A percentile compares a stretch with the other conserved stretches of the same genome.
Evolutionary conservation across 176 grass and related monocot genomes (phyloP).

Genomic region (Poa annua): DNA sequence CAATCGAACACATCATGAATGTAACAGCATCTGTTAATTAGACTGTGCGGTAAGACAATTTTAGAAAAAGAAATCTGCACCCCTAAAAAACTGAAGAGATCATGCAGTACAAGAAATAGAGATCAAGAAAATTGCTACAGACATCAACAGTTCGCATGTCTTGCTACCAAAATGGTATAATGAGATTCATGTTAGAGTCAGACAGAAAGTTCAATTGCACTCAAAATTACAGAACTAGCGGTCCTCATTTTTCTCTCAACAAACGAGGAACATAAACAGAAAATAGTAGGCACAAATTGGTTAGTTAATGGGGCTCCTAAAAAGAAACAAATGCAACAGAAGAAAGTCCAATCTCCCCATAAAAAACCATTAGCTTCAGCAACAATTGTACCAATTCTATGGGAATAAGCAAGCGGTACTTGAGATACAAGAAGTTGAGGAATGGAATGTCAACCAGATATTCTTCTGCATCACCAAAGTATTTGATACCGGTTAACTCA

Average conservation of each 20-base stretch:
- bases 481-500: neutral
- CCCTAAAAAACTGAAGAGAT: neutral
- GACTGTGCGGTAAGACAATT: neutral
- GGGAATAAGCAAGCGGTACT: neutral
- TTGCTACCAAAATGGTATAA: neutral
- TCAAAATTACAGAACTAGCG: neutral
- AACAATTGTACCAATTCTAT: neutral
- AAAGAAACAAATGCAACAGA: neutral
- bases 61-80: neutral
- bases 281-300: neutral
- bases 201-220: neutral
- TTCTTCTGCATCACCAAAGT: neutral
- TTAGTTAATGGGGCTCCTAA: neutral
- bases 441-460: neutral
- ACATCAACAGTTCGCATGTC: neutral
- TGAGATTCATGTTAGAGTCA: neutral
- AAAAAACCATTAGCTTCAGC: neutral
- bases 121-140: neutral
- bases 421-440: neutral
- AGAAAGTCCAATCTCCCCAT: neutral
- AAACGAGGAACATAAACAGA: neutral
- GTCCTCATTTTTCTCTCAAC: neutral
- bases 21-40: too few relatives aligned
- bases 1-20: too few relatives aligned
- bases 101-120: neutral